phyloP scores from a whole-genome alignment of 202 grass and related monocot genomes.

The Carex arenaria region DNA sequence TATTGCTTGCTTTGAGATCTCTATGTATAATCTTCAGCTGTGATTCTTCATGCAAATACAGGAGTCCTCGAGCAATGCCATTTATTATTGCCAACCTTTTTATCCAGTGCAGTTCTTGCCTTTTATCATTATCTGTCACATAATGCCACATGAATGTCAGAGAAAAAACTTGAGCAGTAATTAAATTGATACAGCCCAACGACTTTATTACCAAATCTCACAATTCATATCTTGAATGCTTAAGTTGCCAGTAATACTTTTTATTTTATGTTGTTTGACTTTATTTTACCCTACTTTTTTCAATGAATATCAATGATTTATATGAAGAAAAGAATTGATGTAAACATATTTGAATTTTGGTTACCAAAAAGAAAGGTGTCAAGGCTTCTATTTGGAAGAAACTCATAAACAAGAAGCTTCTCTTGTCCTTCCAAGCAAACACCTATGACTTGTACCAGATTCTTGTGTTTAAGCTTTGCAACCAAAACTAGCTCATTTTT shows the following conservation, averaged over 20 bases:
- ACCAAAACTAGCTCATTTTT: conserved; percentile 64
- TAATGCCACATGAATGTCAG: background rate
- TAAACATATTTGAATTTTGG: background rate
- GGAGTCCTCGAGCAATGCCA: conserved; percentile 59
- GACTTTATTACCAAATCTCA: background rate
- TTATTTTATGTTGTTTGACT: background rate
- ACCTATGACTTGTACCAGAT: conserved; percentile 52
- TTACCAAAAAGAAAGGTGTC: conserved; percentile 62
- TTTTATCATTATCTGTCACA: conserved; percentile 29
- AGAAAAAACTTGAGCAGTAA: background rate
- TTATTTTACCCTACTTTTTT: background rate
- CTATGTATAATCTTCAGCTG: conserved; percentile 58
- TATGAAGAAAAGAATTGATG: background rate
- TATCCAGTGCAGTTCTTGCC: conserved; percentile 32
- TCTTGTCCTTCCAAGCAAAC: conserved; percentile 70
- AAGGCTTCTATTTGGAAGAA: conserved; percentile 59
- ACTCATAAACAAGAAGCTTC: conserved; percentile 77
- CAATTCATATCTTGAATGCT: too few relatives aligned
- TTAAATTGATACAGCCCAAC: background rate
- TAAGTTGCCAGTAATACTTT: background rate
- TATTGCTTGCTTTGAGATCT: conserved; percentile 82
- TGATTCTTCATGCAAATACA: conserved; percentile 80
- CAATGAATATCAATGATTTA: background rate
- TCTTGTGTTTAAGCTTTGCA: conserved; percentile 74
- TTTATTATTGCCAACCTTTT: conserved; percentile 48